Base-by-base conservation (phyloP, 2,329 filamentous ascomycete species). In the Epichloe brachyelytri region DNA sequence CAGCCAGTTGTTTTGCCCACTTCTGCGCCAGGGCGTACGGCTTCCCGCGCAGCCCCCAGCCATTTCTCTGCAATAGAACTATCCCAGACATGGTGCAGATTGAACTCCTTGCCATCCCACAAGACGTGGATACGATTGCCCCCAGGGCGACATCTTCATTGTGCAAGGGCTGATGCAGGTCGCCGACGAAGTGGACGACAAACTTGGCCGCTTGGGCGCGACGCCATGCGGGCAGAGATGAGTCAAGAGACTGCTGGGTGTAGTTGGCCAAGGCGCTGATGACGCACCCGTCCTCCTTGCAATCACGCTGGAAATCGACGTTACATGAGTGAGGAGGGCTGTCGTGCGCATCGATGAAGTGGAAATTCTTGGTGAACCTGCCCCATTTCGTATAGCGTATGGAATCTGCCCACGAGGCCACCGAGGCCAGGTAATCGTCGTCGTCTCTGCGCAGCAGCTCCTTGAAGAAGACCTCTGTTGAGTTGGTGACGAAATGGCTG, bases 11-110 rank as follows among this genome's bases (percentile, higher is more conserved):
- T n/a, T 69, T 67, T 1, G 82, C 78, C 77, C 82, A 85, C 41
- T 62, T 62, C 48, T 69, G 63, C 2, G 79, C 80, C 44, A 74
- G 68, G 5, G 65, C 63, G 53, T 75, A 79, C 1, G 75, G 63
- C 65, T 70, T 64, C 60, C 77, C 67, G 39, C 70, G 67, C 43
- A 69, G 62, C n/a, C 74, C 82, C 82, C 1, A 83, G 69, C 59
- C 78, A 67, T 60, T 82, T 78, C 66, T 85, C 82, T 0, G 79
- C 75, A 55, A 88, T 87, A 57, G 76, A 78, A 49, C 76, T 79
- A 61, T 88, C 85, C 85, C 85, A 88, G 15, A 87, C 78, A 52
- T 83, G 75, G 60, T 88, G 85, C 41, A 88, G 72, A 61, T 88
- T 88, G 51, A 77, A 73, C 30, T 70, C 64, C 33, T 65, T 63